Base-by-base conservation (phyloP, 2,329 filamentous ascomycete species). In the Rugonectria rugulosa region DNA sequence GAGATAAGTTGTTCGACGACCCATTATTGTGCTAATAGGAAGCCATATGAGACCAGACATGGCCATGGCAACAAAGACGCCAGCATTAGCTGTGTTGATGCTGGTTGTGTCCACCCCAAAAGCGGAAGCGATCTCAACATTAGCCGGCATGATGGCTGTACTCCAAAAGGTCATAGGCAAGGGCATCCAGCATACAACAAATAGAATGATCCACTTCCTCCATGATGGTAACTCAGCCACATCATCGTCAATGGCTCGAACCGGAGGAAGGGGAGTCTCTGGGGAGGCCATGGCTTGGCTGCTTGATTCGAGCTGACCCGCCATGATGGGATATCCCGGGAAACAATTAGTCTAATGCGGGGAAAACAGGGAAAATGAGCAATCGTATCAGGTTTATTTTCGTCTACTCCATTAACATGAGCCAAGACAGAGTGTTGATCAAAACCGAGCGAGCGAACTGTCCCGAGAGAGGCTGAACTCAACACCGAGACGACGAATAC, bases 81-180 rank as follows among this genome's bases (percentile, higher is more conserved):
- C 65, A 1, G 65, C 65, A 27, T 68, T 68, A 19, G 61, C 46
- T 5, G 60, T 63, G 24, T 53, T 68, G 31, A 68, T 67, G 6
- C 46, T 61, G 1, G 60, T 65, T 0, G 42, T 12, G 1, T 41
- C 8, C 2, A 62, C 58, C 10, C 54, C 43, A 3, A 65, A 31
- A 3, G 52, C 59, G 3, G 57, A 42, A 1, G 65, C 62, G 12
- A 68, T 41, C 27, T 68, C 65, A 3, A 57, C 17, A 0, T 60
- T 67, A 0, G 63, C 65, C 2, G 65, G 64, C 65, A 68, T 65
- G 5, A 68, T 62, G 1, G 65, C 63, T 0, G 65, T 68, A 29
- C 65, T 63, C 65, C 65, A 68, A 41, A 68, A 68, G 2, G 65
- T 68, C 65, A 67, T 68, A 9, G 65, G 65, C 4, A 68, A 53